Evolutionary conservation across 2,329 filamentous ascomycete genomes (phyloP).

Genomic region (Phyllosticta ampelicida): DNA sequence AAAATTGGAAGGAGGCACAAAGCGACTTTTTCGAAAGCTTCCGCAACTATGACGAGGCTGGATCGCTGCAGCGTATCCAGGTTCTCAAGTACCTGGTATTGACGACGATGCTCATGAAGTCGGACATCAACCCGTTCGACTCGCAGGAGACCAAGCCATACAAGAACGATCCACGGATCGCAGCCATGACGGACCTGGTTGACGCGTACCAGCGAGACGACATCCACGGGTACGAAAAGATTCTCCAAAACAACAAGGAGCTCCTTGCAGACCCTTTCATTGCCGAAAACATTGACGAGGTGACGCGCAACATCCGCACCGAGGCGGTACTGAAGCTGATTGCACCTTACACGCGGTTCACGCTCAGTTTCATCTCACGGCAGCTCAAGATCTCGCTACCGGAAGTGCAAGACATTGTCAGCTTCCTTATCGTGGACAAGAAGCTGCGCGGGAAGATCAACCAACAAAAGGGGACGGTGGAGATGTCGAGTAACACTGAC

Average conservation of each 20-base stretch:
- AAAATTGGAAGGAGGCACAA: constrained; percentile 97
- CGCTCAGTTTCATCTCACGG: constrained; percentile 73
- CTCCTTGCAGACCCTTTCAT: constrained; percentile 90
- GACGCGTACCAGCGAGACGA: constrained; percentile 95
- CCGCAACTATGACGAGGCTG: constrained; percentile 96
- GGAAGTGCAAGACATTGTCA: constrained; percentile 92
- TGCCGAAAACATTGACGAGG: constrained; percentile 97
- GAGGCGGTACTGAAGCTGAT: constrained; percentile 91
- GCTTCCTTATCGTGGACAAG: constrained; percentile 83
- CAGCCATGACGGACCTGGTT: constrained; percentile 93
- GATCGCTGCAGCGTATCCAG: constrained; percentile 89
- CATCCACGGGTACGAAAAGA: constrained; percentile 80
- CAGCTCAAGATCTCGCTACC: constrained; percentile 74
- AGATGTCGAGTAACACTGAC: constrained; percentile 66
- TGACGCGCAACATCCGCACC: constrained; percentile 94
- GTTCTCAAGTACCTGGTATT: constrained; percentile 94
- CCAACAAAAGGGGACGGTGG: constrained; percentile 72
- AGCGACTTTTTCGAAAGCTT: constrained; percentile 98
- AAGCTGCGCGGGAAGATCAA: constrained; percentile 83
- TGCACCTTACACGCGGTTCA: constrained; percentile 89
- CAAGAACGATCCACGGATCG: constrained; percentile 87
- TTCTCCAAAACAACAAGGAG: constrained; percentile 78
- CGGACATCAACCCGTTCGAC: constrained; percentile 96
- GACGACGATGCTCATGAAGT: constrained; percentile 97
- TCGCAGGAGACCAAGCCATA: constrained; percentile 98